Evolutionary conservation across 2,329 filamentous ascomycete species (phyloP).

Genomic region (Cladosporium sp.): DNA sequence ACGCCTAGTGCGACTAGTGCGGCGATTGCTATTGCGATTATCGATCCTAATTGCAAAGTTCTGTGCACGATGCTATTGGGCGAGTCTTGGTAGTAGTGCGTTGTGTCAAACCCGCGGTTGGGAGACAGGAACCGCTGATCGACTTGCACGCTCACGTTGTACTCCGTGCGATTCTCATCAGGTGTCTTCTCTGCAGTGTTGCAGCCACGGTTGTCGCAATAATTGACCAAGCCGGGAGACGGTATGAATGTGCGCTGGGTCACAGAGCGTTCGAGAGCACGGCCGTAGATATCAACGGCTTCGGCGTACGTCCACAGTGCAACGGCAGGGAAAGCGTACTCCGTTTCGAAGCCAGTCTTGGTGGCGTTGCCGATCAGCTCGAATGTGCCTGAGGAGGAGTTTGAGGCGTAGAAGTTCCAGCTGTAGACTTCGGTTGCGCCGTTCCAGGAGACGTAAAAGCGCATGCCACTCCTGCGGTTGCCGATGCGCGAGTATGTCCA

Average conservation of each 20-base stretch:
- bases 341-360: conserved; percentile 49
- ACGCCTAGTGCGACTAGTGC: conserved; percentile 19
- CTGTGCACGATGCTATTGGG: not conserved
- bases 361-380: conserved; percentile 41
- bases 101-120: conserved; percentile 37
- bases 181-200: conserved; percentile 27
- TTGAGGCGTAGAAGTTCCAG: conserved; percentile 53
- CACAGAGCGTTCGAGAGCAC: conserved; percentile 34
- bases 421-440: conserved; percentile 50
- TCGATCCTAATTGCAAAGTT: not conserved
- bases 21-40: conserved; percentile 10
- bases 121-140: conserved; percentile 30
- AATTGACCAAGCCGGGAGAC: conserved; percentile 30
- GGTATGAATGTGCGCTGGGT: conserved; percentile 41
- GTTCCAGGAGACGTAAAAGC: conserved; percentile 57
- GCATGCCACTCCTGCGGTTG: conserved; percentile 32
- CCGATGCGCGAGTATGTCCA: conserved; percentile 41
- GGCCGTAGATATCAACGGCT: conserved; percentile 34
- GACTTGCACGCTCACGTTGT: conserved; percentile 28
- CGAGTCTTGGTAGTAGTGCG: conserved; percentile 32
- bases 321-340: conserved; percentile 28
- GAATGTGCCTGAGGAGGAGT: conserved; percentile 38
- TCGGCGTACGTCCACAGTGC: conserved; percentile 36
- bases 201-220: conserved; percentile 38
- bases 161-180: conserved; percentile 25